These are phyloP conservation scores for Pseudogymnoascus destructans DNA, from an alignment of 2,329 filamentous ascomycete species.

Conservation along the genomic window DNA sequence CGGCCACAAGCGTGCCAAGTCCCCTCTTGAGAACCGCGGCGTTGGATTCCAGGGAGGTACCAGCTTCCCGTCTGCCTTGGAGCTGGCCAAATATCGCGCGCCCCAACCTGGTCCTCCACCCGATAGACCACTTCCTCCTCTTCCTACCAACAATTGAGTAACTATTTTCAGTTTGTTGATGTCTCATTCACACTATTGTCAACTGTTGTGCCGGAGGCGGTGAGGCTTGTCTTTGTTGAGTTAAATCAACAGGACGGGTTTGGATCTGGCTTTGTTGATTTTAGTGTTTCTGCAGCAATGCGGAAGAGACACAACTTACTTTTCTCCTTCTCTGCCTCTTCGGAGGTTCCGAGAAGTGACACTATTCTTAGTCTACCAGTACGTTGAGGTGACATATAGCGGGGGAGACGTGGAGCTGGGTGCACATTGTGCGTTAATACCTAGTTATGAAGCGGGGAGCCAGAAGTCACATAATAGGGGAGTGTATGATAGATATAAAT, in stretches of 20 bases:
- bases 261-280: conserved; percentile 2
- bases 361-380: neutral
- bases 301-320: neutral
- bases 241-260: neutral
- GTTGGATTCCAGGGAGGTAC: neutral
- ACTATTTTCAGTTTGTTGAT: neutral
- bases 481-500: conserved; percentile 1
- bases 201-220: neutral
- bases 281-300: neutral
- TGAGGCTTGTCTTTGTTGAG: neutral
- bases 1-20: neutral
- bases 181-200: neutral
- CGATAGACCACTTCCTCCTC: neutral
- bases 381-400: neutral
- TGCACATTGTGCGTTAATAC: neutral
- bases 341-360: neutral
- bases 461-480: neutral
- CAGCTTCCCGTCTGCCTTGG: neutral
- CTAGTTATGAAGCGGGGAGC: neutral
- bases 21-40: neutral
- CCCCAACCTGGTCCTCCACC: neutral
- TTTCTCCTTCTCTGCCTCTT: neutral
- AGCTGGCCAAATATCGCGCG: too few relatives aligned
- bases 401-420: neutral
- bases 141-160: neutral